These are phyloP conservation scores for Solanum chiquidenum DNA, from an alignment of 257 asterid genomes.

Conservation along the genomic window DNA sequence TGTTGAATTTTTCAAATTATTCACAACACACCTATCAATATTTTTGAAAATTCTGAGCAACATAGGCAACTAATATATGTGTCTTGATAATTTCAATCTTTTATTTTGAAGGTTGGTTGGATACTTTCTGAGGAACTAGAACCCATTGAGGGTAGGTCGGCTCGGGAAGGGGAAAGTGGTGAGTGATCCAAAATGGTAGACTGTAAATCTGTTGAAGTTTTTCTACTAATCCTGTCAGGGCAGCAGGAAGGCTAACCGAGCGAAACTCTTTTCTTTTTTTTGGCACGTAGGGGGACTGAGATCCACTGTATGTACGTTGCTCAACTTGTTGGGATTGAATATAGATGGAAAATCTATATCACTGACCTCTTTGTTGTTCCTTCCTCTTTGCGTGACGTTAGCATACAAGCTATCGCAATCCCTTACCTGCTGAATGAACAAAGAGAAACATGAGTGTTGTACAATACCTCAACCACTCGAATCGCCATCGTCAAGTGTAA, in stretches of 20 bases:
- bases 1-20: not conserved
- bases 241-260: not conserved
- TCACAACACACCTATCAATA: not conserved
- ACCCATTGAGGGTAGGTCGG: not conserved
- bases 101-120: not conserved
- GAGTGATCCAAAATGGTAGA: not conserved
- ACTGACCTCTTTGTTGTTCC: not conserved
- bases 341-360: not conserved
- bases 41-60: not conserved
- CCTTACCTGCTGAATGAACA: constrained; percentile 11
- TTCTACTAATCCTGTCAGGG: not conserved
- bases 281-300: not conserved
- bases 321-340: not conserved
- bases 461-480: constrained; percentile 64
- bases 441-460: constrained; percentile 70
- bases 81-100: not conserved
- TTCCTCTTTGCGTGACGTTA: not conserved
- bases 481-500: constrained; percentile 77
- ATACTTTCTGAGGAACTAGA: not conserved
- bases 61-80: not conserved
- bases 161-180: not conserved
- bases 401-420: not conserved
- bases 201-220: not conserved
- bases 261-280: not conserved
- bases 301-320: not conserved